phyloP scores from a whole-genome alignment of 176 grass and related monocot species.

The Cocos nucifera region DNA sequence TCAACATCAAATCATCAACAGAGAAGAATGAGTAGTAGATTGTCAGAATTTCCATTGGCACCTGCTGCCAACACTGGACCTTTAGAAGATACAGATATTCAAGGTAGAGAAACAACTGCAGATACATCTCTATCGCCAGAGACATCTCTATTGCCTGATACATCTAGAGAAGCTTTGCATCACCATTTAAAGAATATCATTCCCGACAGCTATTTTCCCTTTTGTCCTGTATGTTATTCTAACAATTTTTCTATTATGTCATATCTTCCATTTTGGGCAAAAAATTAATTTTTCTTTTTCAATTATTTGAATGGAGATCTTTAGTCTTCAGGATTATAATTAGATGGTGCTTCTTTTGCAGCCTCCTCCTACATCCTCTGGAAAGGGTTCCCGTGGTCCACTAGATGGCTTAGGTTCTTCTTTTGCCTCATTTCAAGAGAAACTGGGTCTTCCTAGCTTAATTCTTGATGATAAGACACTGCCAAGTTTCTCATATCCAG shows the following conservation, averaged over 20 bases:
- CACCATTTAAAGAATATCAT: slow-evolving; percentile 56
- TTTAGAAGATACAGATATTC: slow-evolving; percentile 27
- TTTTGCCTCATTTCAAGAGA: slow-evolving; percentile 74
- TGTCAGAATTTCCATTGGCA: slow-evolving; percentile 21
- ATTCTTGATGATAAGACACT: slow-evolving; percentile 36
- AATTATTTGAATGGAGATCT: neutral
- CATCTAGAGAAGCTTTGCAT: slow-evolving; percentile 39
- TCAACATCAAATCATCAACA: slow-evolving; percentile 25
- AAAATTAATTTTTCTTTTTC: neutral
- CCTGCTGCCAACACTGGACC: slow-evolving; percentile 21
- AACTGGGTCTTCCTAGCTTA: slow-evolving; percentile 72
- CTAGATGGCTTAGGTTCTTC: slow-evolving; percentile 45
- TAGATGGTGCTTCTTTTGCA: slow-evolving; percentile 31
- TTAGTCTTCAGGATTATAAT: neutral
- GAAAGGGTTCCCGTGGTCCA: slow-evolving; percentile 32
- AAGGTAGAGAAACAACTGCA: slow-evolving; percentile 26
- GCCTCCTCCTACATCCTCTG: slow-evolving; percentile 51
- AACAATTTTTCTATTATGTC: neutral
- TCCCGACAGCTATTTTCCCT: slow-evolving; percentile 82
- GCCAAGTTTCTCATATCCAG: slow-evolving; percentile 21
- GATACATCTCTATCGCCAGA: slow-evolving; percentile 3
- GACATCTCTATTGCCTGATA: slow-evolving; percentile 25
- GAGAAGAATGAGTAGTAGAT: slow-evolving; percentile 31
- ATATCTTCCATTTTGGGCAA: neutral
- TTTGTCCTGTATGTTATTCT: slow-evolving; percentile 55